Percentiles rank a stretch among this genome's conserved stretches.
Evolutionary conservation across 2,329 filamentous ascomycete species (phyloP).

Genomic region (Cladorrhinum sp.): DNA sequence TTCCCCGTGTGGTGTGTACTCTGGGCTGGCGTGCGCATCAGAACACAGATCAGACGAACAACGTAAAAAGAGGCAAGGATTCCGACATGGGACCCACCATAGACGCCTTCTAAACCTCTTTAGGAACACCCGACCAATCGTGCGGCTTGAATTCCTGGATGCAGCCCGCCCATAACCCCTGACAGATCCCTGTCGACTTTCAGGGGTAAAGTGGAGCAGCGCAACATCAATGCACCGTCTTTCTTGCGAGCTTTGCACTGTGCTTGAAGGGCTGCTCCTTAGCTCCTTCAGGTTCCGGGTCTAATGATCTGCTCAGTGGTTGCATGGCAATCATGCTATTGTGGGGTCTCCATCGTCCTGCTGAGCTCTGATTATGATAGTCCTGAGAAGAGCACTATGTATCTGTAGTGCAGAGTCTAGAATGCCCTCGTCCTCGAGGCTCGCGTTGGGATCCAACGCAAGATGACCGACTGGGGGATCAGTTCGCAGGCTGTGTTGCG

Average conservation of each 20-base stretch:
- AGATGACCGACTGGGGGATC: neutral
- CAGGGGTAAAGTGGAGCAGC: constrained; percentile 30
- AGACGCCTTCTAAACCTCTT: constrained; percentile 4
- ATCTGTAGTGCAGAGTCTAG: neutral
- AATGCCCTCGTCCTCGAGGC: neutral
- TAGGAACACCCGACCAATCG: constrained; percentile 20
- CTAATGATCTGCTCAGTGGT: neutral
- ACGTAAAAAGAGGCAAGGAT: constrained; percentile 5
- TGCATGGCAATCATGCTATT: neutral
- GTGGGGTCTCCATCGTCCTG: neutral
- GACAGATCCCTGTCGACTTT: constrained; percentile 18
- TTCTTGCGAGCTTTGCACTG: neutral
- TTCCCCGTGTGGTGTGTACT: constrained; percentile 3
- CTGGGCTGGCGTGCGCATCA: neutral
- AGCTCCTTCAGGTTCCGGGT: neutral
- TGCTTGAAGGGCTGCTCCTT: neutral
- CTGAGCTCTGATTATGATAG: neutral
- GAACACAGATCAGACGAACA: constrained; percentile 28
- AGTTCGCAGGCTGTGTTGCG: neutral
- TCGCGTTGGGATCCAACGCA: neutral
- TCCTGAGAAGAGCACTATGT: too few relatives aligned
- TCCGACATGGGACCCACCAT: constrained; percentile 12
- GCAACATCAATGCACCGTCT: neutral
- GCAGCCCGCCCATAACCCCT: constrained; percentile 7
- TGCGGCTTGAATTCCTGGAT: constrained; percentile 11